Evolutionary conservation across 495 filamentous ascomycete species (phyloP).

Genomic region (Penicillium daleae): DNA sequence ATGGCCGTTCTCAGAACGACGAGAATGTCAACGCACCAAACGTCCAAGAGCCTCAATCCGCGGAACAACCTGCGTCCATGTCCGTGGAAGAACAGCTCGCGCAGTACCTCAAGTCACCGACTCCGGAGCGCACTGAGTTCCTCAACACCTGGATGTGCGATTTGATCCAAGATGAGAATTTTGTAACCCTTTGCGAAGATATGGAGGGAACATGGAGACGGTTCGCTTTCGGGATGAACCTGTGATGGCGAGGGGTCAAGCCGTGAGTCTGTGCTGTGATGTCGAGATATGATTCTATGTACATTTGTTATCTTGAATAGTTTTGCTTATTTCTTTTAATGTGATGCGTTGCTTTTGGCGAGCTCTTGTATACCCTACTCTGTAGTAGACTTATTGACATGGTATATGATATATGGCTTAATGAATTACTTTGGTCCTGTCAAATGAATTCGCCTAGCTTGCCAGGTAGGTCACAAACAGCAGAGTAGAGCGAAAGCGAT

Average conservation of each 20-base stretch:
- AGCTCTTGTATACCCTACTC: background rate
- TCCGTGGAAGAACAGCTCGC: slow-evolving; percentile 37
- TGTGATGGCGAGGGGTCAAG: background rate
- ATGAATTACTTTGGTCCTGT: background rate
- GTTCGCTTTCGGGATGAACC: slow-evolving; percentile 42
- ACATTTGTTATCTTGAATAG: background rate
- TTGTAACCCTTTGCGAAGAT: slow-evolving; percentile 47
- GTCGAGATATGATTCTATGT: background rate
- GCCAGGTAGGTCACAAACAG: background rate
- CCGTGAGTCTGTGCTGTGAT: background rate
- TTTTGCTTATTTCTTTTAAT: background rate
- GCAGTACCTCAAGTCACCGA: slow-evolving; percentile 36
- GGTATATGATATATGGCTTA: background rate
- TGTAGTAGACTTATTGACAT: background rate
- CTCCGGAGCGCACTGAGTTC: slow-evolving; percentile 37
- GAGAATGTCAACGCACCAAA: background rate
- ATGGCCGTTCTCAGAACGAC: too few species aligned
- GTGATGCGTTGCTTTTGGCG: background rate
- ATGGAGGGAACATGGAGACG: slow-evolving; percentile 50
- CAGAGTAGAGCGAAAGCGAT: background rate
- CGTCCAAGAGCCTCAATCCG: slow-evolving; percentile 17
- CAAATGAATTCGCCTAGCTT: background rate
- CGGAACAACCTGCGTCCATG: slow-evolving; percentile 10
- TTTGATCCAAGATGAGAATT: slow-evolving; percentile 49
- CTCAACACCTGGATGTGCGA: slow-evolving; percentile 51